Evolutionary conservation across 2,329 filamentous ascomycete species (phyloP).

Genomic region (Blastomyces percursus): DNA sequence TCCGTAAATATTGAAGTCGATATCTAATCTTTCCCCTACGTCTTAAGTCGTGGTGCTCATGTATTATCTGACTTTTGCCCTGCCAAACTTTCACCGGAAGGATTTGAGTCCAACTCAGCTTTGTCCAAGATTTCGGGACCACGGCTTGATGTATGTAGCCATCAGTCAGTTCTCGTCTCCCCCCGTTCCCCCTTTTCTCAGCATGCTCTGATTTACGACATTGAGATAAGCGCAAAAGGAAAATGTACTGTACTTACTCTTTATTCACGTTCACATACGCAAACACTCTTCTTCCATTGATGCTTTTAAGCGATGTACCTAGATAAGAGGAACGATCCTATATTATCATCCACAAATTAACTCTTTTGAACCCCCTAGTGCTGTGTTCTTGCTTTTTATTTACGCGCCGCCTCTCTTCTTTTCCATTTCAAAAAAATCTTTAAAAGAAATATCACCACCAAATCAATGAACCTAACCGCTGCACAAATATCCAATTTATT

Average conservation of each 20-base stretch:
- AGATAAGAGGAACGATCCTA: neutral
- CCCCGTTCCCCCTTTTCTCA: neutral
- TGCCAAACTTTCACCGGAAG: neutral
- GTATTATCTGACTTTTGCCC: neutral
- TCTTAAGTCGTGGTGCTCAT: neutral
- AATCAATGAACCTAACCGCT: neutral
- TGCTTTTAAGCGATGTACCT: neutral
- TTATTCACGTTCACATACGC: neutral
- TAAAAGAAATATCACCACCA: neutral
- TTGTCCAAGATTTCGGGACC: neutral
- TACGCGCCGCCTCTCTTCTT: neutral
- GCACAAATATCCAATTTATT: neutral
- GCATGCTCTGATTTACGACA: neutral
- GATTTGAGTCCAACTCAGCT: neutral
- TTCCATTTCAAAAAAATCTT: neutral
- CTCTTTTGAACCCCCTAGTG: neutral
- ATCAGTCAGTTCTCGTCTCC: neutral
- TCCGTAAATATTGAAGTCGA: neutral
- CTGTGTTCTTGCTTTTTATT: neutral
- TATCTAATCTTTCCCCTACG: neutral
- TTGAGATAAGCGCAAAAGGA: neutral
- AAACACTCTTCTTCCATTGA: neutral
- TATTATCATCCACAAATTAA: neutral
- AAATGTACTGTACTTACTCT: neutral
- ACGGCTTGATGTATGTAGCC: slow-evolving; percentile 1